These are phyloP conservation scores for Galerina marginata DNA, from an alignment of 768 basidiomycete genomes.

Conservation along the genomic window DNA sequence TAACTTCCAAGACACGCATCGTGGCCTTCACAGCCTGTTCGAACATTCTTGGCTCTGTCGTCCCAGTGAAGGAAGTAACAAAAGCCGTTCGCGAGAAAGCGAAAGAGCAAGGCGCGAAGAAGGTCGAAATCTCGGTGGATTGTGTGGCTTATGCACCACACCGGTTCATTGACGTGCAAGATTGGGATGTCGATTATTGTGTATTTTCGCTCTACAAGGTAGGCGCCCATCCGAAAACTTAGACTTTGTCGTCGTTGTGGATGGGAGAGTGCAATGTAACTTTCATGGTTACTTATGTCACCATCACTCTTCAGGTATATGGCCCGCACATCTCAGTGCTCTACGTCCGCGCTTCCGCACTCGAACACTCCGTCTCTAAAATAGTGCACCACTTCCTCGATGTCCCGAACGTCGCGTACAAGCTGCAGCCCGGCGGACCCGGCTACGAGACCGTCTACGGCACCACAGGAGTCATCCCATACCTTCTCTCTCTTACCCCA, in stretches of 20 bases:
- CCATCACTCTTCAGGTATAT: slow-evolving; percentile 56
- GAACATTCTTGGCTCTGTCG: slow-evolving; percentile 73
- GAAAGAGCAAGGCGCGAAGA: slow-evolving; percentile 53
- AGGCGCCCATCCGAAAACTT: background rate
- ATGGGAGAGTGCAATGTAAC: no score
- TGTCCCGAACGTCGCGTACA: slow-evolving; percentile 51
- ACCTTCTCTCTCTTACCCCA: slow-evolving; percentile 66
- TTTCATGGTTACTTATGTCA: background rate
- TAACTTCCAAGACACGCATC: slow-evolving; percentile 69
- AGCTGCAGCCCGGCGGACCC: slow-evolving; percentile 75
- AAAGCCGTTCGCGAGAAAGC: slow-evolving; percentile 57
- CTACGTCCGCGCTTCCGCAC: slow-evolving; percentile 57
- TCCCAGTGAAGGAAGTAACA: slow-evolving; percentile 64
- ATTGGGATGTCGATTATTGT: slow-evolving; percentile 79
- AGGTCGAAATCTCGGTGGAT: slow-evolving; percentile 73
- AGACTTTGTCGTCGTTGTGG: background rate
- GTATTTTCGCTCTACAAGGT: slow-evolving; percentile 83
- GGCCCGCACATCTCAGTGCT: slow-evolving; percentile 74
- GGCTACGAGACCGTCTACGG: slow-evolving; percentile 76
- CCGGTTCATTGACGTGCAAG: slow-evolving; percentile 69
- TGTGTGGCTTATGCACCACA: slow-evolving; percentile 85
- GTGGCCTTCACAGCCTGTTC: slow-evolving; percentile 78
- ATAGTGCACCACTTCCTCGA: slow-evolving; percentile 76
- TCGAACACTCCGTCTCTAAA: slow-evolving; percentile 58
- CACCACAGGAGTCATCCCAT: slow-evolving; percentile 62